Evolutionary conservation across 257 asterid genomes (phyloP).

Genomic region (Nicotiana noctiflora): DNA sequence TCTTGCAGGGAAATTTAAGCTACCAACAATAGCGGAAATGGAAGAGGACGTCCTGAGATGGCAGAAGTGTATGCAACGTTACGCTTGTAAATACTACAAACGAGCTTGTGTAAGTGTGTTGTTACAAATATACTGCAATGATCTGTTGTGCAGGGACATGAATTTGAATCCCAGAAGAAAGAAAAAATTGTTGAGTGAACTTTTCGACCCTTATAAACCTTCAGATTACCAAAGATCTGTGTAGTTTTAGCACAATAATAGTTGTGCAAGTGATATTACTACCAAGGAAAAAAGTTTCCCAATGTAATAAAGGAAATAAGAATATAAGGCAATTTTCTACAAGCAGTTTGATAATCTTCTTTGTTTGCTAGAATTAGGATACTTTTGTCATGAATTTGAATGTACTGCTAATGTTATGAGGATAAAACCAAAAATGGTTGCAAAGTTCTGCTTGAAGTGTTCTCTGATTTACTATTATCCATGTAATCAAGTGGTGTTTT

Average conservation of each 20-base stretch:
- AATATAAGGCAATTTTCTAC: not conserved
- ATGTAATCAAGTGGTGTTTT: no score
- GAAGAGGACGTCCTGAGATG: conserved; percentile 39
- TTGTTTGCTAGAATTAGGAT: no score
- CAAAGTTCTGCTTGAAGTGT: no score
- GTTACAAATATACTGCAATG: conserved; percentile 54
- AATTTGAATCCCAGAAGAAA: conserved; percentile 45
- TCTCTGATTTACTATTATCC: no score
- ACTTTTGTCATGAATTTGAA: no score
- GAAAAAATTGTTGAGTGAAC: conserved; percentile 24
- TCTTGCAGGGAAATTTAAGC: conserved; percentile 37
- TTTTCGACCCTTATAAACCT: conserved; percentile 38
- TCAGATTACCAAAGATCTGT: conserved; percentile 29
- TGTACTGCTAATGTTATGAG: no score
- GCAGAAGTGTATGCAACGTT: conserved; percentile 31
- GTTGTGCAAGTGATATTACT: not conserved
- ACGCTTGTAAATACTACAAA: conserved; percentile 26
- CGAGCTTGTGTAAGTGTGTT: conserved; percentile 47
- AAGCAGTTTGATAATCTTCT: not conserved
- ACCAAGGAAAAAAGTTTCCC: not conserved
- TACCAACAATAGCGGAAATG: conserved; percentile 38
- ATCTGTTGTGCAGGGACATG: conserved; percentile 45
- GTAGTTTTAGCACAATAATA: not conserved
- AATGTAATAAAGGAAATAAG: not conserved
- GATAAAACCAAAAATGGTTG: no score